Conservation (phyloP, 2,329 filamentous ascomycete species). For the Ceratocystiopsis brevicomis region DNA sequence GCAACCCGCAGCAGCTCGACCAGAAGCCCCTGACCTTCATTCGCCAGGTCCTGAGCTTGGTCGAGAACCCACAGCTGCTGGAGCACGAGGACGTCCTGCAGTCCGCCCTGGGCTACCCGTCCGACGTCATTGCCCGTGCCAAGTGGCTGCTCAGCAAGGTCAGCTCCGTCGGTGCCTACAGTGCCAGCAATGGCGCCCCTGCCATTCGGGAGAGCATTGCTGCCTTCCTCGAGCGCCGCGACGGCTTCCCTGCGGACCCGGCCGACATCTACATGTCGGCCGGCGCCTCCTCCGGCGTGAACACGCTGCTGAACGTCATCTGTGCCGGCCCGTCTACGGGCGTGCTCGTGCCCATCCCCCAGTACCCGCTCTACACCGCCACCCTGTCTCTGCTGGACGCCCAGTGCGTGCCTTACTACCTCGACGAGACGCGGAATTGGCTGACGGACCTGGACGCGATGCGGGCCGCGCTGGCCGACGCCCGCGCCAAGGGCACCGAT, state of each 20-base stretch:
- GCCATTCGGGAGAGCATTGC: conserved; percentile 79
- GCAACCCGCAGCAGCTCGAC: conserved; percentile 95
- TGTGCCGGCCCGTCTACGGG: conserved; percentile 60
- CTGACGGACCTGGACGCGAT: conserved; percentile 72
- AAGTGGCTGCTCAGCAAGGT: conserved; percentile 63
- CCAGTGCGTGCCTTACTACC: conserved; percentile 76
- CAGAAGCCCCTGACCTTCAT: conserved; percentile 99
- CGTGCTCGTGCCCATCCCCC: conserved; percentile 84
- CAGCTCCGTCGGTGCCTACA: conserved; percentile 90
- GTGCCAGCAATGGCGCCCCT: conserved; percentile 74
- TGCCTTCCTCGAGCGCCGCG: conserved; percentile 78
- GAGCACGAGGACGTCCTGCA: conserved; percentile 66
- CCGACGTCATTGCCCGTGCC: conserved; percentile 73
- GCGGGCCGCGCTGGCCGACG: conserved; percentile 51
- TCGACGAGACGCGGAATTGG: conserved; percentile 76
- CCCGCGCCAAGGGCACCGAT: conserved; percentile 58
- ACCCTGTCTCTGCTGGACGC: conserved; percentile 74
- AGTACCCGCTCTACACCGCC: conserved; percentile 95
- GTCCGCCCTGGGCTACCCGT: conserved; percentile 64
- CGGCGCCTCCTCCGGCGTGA: conserved; percentile 86
- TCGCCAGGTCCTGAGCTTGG: conserved; percentile 79
- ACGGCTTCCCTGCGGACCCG: conserved; percentile 69
- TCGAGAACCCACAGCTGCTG: conserved; percentile 77
- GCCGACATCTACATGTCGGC: conserved; percentile 76
- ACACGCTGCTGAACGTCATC: conserved; percentile 79